Percentiles rank a stretch among this genome's conserved stretches.
Conservation (phyloP, 148 eudicot species). For the Heliamphora exappendiculata region DNA sequence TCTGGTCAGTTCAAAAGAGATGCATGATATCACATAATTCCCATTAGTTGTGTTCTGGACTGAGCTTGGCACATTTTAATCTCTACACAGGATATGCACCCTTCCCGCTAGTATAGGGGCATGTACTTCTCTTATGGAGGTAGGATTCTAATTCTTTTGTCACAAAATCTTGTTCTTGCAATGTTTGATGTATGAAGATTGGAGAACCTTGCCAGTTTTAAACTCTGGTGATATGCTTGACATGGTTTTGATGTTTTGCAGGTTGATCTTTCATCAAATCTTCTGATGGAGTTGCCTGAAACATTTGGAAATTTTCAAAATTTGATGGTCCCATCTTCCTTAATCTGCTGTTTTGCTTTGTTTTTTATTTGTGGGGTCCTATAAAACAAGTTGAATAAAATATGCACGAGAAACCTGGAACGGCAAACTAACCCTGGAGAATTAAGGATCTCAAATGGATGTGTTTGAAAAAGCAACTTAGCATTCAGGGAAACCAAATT, state of each 20-base stretch:
- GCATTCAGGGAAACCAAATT: background rate
- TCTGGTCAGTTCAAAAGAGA: background rate
- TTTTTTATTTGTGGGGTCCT: background rate
- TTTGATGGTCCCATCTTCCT: constrained; percentile 49
- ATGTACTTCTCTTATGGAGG: constrained; percentile 71
- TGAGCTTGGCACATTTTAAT: background rate
- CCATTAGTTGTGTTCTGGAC: constrained; percentile 2
- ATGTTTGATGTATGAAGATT: background rate
- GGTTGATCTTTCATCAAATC: constrained; percentile 91
- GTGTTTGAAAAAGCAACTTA: background rate
- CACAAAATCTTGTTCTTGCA: background rate
- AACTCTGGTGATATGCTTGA: background rate
- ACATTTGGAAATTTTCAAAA: constrained; percentile 54
- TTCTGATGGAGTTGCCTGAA: constrained; percentile 62
- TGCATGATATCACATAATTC: background rate
- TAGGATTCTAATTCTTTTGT: constrained; percentile 17
- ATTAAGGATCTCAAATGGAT: background rate
- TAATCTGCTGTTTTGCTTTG: background rate
- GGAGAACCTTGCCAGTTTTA: background rate
- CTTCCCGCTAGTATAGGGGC: constrained; percentile 59
- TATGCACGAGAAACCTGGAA: background rate
- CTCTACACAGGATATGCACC: constrained; percentile 41
- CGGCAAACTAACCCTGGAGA: background rate
- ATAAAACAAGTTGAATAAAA: constrained; percentile 5
- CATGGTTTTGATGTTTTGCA: constrained; percentile 26